Evolutionary conservation across 2,329 filamentous ascomycete genomes (phyloP), one percentile per base, ranked within the genome.

Genomic region (Rhynchosporium agropyri): DNA sequence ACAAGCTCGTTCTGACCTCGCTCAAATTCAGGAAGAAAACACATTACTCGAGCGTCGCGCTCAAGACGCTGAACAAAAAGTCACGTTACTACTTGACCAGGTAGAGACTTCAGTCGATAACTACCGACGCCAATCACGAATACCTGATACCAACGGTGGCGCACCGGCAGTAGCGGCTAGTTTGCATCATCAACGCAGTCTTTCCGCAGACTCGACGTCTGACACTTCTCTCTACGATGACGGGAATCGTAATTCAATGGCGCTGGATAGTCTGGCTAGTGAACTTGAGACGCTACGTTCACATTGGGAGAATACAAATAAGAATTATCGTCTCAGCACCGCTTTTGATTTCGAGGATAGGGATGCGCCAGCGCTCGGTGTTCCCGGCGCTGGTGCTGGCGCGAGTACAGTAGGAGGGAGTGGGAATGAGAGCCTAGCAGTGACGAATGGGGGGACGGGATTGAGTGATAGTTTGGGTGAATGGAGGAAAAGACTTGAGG

Each of bases 241-340:
- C 31, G 71, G 83, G 58, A 82, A 83, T 67, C 83, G 86, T 56
- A 86, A 85, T 59, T 87, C 84, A 0, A 79, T 88, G 69, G 94
- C 93, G 3, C 83, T 99, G 26, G 95, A 99, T 76, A 95, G 89
- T 67, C 84, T 99, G 29, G 94, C 95, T 10, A 92, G 86, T 67
- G 95, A 99, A 78, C 86, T 99, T 7, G 95, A 99, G 75, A 90
- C 91, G 12, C 82, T 99, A 54, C 87, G 94, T 58, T 91, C 83
- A 58, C 93, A 97, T 72, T 99, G 95, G 95, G 92, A 98, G 78
- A 91, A 89, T 45, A 97, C 92, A 12, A 97, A 94, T 79, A 95
- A 96, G 77, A 96, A 91, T 72, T 97, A 98, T 76, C 89, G 95
- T 29, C 80, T 97, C 50, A 96, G 91, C 76, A 93, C 89, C 72